These are phyloP conservation scores for Leccinum variicolor DNA, from an alignment of 768 basidiomycete species.

Conservation along the genomic window DNA sequence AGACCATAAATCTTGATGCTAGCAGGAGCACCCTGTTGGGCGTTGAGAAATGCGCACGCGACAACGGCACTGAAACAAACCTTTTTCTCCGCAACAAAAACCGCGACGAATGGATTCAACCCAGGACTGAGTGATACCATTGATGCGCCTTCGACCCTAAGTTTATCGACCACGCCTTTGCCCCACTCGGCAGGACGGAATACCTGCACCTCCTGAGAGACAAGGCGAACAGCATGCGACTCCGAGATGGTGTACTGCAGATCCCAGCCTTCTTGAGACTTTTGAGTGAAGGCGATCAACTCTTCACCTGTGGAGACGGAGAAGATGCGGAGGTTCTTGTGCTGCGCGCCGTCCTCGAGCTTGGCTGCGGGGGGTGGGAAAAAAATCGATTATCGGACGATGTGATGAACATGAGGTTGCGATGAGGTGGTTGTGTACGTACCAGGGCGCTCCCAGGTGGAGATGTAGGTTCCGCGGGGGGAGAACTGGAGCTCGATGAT, in stretches of 20 bases:
- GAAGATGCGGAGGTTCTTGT: conserved; percentile 94
- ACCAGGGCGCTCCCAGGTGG: conserved; percentile 93
- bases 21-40: conserved; percentile 75
- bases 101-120: conserved; percentile 81
- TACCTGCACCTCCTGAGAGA: conserved; percentile 79
- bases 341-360: conserved; percentile 84
- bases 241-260: conserved; percentile 90
- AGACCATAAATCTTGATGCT: conserved; percentile 83
- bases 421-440: conserved; percentile 20
- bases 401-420: conserved; percentile 23
- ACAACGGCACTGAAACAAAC: conserved; percentile 31
- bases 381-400: conserved; percentile 13
- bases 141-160: conserved; percentile 81
- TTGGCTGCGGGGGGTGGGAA: conserved; percentile 48
- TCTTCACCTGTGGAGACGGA: conserved; percentile 83
- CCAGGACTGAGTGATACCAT: conserved; percentile 78
- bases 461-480: conserved; percentile 88
- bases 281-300: conserved; percentile 84
- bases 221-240: conserved; percentile 78
- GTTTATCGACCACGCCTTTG: conserved; percentile 76
- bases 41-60: background rate
- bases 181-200: conserved; percentile 78
- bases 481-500: conserved; percentile 88
- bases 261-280: conserved; percentile 89
- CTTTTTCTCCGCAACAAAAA: conserved; percentile 95